Percentiles rank a stretch among this genome's conserved stretches.
These are phyloP conservation scores for Fusarium sp. DNA, from an alignment of 2,329 filamentous ascomycete species.

Conservation along the genomic window DNA sequence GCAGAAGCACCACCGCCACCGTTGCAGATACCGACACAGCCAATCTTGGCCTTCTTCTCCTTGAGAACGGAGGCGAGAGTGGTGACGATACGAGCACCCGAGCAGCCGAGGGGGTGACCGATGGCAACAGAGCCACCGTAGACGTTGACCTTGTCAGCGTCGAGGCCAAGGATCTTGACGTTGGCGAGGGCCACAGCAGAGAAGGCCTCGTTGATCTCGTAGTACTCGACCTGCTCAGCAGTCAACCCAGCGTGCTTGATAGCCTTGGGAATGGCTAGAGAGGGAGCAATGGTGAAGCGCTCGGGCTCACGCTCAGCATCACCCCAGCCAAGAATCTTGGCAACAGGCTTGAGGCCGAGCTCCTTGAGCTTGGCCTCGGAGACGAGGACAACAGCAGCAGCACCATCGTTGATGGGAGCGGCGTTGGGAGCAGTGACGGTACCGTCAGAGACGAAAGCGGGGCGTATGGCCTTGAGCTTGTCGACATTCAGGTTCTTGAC, in stretches of 20 bases:
- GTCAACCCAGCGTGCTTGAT: slow-evolving; percentile 91
- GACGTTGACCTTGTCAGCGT: slow-evolving; percentile 89
- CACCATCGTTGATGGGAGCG: slow-evolving; percentile 94
- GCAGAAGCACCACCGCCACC: slow-evolving; percentile 95
- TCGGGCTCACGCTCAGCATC: slow-evolving; percentile 91
- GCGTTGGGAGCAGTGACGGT: slow-evolving; percentile 97
- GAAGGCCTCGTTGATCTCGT: slow-evolving; percentile 99
- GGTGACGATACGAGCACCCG: slow-evolving; percentile 90
- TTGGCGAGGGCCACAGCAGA: slow-evolving; percentile 96
- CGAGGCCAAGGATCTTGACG: slow-evolving; percentile 85
- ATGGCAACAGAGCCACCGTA: slow-evolving; percentile 96
- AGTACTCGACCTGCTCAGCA: slow-evolving; percentile 83
- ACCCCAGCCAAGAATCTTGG: slow-evolving; percentile 97
- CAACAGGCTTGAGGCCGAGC: slow-evolving; percentile 88
- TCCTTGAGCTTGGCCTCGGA: slow-evolving; percentile 95
- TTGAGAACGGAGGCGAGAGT: slow-evolving; percentile 89
- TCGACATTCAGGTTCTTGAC: slow-evolving; percentile 91
- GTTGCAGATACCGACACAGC: slow-evolving; percentile 95
- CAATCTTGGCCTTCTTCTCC: slow-evolving; percentile 93
- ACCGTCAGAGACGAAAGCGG: slow-evolving; percentile 82
- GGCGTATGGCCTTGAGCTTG: slow-evolving; percentile 86
- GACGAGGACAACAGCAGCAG: slow-evolving; percentile 89
- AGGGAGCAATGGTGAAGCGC: slow-evolving; percentile 94
- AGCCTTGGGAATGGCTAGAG: slow-evolving; percentile 95
- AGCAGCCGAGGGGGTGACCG: slow-evolving; percentile 92